Conservation (phyloP, 805 yeast genomes). For the Candida maris region DNA sequence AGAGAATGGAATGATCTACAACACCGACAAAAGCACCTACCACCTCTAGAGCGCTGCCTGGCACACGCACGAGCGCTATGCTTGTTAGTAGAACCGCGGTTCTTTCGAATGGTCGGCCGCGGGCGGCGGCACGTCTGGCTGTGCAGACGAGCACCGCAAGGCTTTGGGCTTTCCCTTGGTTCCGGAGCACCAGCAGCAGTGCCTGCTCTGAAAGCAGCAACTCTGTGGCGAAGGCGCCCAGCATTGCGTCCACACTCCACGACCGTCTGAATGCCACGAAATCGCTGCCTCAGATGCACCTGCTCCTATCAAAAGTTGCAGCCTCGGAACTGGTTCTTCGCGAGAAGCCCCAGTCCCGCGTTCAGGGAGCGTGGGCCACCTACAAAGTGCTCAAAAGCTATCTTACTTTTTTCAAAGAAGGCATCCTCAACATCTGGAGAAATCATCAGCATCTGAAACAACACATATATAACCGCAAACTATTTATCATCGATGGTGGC, state of each 20-base stretch:
- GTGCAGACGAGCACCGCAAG: not conserved
- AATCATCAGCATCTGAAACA: slow-evolving; percentile 33
- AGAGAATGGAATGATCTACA: too few relatives aligned
- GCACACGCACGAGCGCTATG: too few relatives aligned
- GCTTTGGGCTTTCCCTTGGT: too few relatives aligned
- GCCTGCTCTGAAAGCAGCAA: too few relatives aligned
- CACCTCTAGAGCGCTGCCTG: too few relatives aligned
- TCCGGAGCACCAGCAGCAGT: too few relatives aligned
- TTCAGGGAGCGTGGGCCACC: slow-evolving; percentile 6
- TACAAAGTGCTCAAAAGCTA: slow-evolving; percentile 23
- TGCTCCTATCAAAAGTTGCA: slow-evolving; percentile 12
- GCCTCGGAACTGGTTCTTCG: slow-evolving; percentile 5
- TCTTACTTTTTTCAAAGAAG: slow-evolving; percentile 52
- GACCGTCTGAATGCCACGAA: slow-evolving; percentile 9
- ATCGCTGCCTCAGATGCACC: slow-evolving; percentile 21
- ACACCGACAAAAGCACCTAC: too few relatives aligned
- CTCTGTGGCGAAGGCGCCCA: slow-evolving; percentile 6
- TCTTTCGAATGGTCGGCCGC: too few relatives aligned
- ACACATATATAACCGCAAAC: slow-evolving; percentile 25
- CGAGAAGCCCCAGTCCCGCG: slow-evolving; percentile 6
- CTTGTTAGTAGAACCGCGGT: too few relatives aligned
- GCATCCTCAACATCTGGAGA: slow-evolving; percentile 53
- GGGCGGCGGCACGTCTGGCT: too few relatives aligned
- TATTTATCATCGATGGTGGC: slow-evolving; percentile 28
- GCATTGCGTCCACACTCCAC: slow-evolving; percentile 3